phyloP scores from a whole-genome alignment of 768 basidiomycete species.

The Agrocybe pediades region DNA sequence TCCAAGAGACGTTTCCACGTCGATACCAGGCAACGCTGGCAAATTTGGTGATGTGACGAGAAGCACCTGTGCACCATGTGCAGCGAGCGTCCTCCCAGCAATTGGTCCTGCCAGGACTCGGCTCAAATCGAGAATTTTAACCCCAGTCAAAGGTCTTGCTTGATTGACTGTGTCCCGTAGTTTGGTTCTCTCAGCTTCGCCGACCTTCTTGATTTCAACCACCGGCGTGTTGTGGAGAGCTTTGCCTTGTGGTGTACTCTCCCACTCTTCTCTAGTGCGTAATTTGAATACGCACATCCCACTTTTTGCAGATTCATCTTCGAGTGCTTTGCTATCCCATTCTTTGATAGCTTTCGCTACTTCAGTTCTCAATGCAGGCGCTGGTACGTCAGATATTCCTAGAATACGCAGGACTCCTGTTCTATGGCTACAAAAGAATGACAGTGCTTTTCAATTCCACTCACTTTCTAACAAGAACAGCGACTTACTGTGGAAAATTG shows the following conservation, averaged over 20 bases:
- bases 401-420: slow-evolving; percentile 51
- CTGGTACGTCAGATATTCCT: slow-evolving; percentile 28
- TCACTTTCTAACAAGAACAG: background rate
- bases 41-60: slow-evolving; percentile 56
- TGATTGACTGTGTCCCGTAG: background rate
- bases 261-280: slow-evolving; percentile 52
- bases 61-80: slow-evolving; percentile 60
- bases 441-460: background rate
- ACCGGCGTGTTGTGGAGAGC: slow-evolving; percentile 42
- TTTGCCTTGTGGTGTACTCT: slow-evolving; percentile 46
- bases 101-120: slow-evolving; percentile 61
- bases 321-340: slow-evolving; percentile 49
- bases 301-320: slow-evolving; percentile 42
- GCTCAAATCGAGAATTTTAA: slow-evolving; percentile 60
- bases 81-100: slow-evolving; percentile 58
- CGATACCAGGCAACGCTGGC: slow-evolving; percentile 51
- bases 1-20: slow-evolving; percentile 61
- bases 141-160: slow-evolving; percentile 29
- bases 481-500: slow-evolving; percentile 62
- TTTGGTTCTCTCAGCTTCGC: slow-evolving; percentile 41
- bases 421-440: slow-evolving; percentile 42
- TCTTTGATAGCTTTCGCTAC: slow-evolving; percentile 38
- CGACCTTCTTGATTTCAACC: slow-evolving; percentile 45
- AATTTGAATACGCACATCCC: slow-evolving; percentile 54
- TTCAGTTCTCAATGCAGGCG: slow-evolving; percentile 29